Evolutionary conservation across 148 eudicot species (phyloP), one percentile per base, ranked within the genome.

Genomic region (Cornus kousa): DNA sequence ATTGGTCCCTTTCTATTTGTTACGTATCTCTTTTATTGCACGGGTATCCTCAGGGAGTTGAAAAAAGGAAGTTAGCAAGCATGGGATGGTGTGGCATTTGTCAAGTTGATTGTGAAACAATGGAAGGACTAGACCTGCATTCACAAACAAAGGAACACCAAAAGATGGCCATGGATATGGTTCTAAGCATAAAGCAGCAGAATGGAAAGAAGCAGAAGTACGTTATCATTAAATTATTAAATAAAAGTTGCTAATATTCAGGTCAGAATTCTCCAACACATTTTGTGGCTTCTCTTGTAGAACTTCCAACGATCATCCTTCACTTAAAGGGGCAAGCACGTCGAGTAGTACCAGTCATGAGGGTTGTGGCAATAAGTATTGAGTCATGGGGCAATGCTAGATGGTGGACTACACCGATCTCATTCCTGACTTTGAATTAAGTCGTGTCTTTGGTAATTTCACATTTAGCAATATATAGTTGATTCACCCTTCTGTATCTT

Each of bases 11-110:
- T 19, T 71, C 60, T 69, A 24, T 20, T 68, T 35, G 32, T 62
- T 79, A 70, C 5, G 28, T 50, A 22, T 28, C 67, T 77, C 35
- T 35, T 35, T 35, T 2, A 35, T 35, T 83, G 53, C 65, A 20
- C 81, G 73, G 39, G 28, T 28, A 71, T 76, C 70, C 62, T 55
- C 75, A 94, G 99, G 91, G 90, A 69, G 89, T 93, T 85, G 98
- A 90, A 17, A 86, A 97, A 76, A 93, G 91, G 77, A 89, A 85
- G 76, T 80, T 86, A 17, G 76, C 87, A 65, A 89, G 88, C 81
- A 84, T 87, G 80, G 91, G 91, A 40, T 90, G 95, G 99, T 97
- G 99, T 75, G 90, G 97, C 68, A 94, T 97, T 66, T 97, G 99
- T 85, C 88, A 87, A 75, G 85, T 97, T 78, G 97, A 97, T 73